Percentiles rank a stretch among this genome's conserved stretches.
Conservation (phyloP, 148 eudicot species). For the Agrostemma githago region DNA sequence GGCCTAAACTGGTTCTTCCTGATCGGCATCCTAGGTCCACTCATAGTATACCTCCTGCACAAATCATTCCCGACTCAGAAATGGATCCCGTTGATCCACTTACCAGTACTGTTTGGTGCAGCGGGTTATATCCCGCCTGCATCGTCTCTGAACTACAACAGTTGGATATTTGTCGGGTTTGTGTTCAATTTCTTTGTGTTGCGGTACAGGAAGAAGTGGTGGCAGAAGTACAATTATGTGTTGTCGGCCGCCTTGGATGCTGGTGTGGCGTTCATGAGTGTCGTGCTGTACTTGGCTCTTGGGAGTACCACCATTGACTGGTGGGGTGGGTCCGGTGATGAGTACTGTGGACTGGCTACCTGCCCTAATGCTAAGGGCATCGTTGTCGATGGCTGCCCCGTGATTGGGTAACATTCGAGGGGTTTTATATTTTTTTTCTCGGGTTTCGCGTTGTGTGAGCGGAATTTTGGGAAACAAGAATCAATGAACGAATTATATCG, state of each 20-base stretch:
- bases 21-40: conserved; percentile 60
- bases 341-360: conserved; percentile 65
- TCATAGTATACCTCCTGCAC: conserved; percentile 65
- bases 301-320: conserved; percentile 32
- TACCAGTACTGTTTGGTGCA: conserved; percentile 80
- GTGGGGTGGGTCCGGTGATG: conserved; percentile 83
- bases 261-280: conserved; percentile 95
- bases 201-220: conserved; percentile 57
- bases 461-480: not conserved
- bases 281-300: conserved; percentile 57
- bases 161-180: conserved; percentile 72
- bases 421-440: not conserved
- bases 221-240: conserved; percentile 89
- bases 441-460: not conserved
- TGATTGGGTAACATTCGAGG: not conserved
- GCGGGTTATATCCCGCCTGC: conserved; percentile 74
- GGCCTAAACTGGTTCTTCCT: conserved; percentile 89
- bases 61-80: conserved; percentile 63
- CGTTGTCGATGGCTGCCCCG: conserved; percentile 59
- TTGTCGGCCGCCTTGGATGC: conserved; percentile 87
- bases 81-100: conserved; percentile 75
- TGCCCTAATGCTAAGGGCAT: conserved; percentile 88
- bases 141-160: conserved; percentile 64
- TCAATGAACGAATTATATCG: too few species aligned
- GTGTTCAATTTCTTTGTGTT: conserved; percentile 70